These are phyloP conservation scores for Silene noctiflora DNA, from an alignment of 179 eudicot species.

Conservation along the genomic window DNA sequence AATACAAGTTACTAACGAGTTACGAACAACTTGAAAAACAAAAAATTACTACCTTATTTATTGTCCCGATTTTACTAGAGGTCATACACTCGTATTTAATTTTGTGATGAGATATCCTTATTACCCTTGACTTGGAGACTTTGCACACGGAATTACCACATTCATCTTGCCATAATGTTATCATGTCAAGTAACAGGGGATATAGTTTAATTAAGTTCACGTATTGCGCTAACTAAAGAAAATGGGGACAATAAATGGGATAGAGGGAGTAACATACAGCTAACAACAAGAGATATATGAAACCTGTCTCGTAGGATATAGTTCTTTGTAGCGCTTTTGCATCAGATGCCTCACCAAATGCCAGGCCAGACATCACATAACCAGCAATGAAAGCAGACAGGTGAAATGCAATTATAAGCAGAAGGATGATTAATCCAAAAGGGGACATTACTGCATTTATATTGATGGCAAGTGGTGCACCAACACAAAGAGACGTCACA, in stretches of 20 bases:
- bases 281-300: not conserved
- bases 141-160: too few relatives aligned
- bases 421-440: conserved; percentile 63
- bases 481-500: conserved; percentile 91
- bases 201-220: too few relatives aligned
- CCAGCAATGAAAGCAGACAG: conserved; percentile 75
- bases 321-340: conserved; percentile 90
- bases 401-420: conserved; percentile 71
- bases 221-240: not conserved
- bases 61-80: too few relatives aligned
- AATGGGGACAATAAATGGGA: not conserved
- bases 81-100: too few relatives aligned
- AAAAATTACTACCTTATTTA: too few relatives aligned
- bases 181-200: too few relatives aligned
- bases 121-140: too few relatives aligned
- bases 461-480: conserved; percentile 93
- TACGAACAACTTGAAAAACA: too few relatives aligned
- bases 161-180: too few relatives aligned
- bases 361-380: conserved; percentile 58
- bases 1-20: conserved; percentile 7
- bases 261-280: not conserved
- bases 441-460: conserved; percentile 80
- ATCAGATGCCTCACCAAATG: conserved; percentile 56
- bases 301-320: conserved; percentile 90
- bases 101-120: too few relatives aligned